Evolutionary conservation across 2,329 filamentous ascomycete species (phyloP), one percentile per base, ranked within the genome.

Genomic region (Aspergillus pseudonomiae): DNA sequence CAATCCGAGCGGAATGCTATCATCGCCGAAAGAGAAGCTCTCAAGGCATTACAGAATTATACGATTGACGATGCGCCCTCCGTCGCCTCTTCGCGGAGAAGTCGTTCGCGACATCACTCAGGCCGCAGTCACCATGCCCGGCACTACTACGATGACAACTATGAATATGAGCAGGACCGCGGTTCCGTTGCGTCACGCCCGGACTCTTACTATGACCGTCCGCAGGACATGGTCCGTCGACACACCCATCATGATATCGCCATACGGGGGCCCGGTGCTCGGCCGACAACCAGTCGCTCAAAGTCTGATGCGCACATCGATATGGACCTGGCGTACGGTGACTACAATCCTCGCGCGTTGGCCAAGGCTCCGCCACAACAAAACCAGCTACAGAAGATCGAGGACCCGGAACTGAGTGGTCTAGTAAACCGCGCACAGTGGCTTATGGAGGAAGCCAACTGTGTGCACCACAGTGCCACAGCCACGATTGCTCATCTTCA

Each of bases 261-360:
- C 14, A 60, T 72, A 48, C 71, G 70, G 36, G 71, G 75, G 41
- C 65, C 72, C 3, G 63, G 63, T 12, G 55, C 46, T 34, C 72
- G 73, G 21, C 73, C 73, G 19, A 55, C 57, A 30, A 69, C 72
- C 1, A 58, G 65, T 55, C 70, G 78, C 56, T 76, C 77, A 41
- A 73, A 69, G 55, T 74, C 75, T 7, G 75, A 75, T 56, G 68
- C 70, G 6, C 65, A 77, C 61, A 89, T 97, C 70, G 94, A 97
- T 73, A 93, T 96, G 91, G 86, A 97, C 74, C 84, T 98, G 9
- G 94, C 94, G 9, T 98, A 97, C 72, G 94, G 94, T 64, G 89
- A 92, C 59, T 83, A 95, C 88, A 91, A 62, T 87, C 93, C 70
- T 78, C 92, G 79, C 75, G 80, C 73, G 60, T 78, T 77, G 75